Conservation (phyloP, 352 stramenopile genomes). For the Phytophthora uliginosa region DNA sequence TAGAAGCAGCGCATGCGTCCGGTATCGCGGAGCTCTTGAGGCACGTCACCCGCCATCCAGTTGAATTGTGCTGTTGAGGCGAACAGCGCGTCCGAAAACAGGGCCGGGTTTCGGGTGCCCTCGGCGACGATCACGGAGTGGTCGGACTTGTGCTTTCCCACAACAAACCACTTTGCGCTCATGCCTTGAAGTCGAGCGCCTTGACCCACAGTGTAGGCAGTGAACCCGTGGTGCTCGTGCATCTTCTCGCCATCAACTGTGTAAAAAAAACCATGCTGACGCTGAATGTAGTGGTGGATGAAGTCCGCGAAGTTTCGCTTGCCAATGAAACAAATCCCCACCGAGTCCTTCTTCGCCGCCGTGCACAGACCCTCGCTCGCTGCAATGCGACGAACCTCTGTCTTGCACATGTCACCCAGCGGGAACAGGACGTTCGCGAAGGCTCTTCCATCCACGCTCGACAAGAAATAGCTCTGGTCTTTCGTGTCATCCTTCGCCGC, state of each 20-base stretch:
- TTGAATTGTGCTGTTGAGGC: constrained; percentile 85
- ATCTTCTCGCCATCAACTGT: constrained; percentile 71
- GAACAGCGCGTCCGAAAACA: constrained; percentile 92
- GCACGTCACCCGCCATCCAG: constrained; percentile 86
- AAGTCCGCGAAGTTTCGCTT: constrained; percentile 95
- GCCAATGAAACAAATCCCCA: constrained; percentile 99
- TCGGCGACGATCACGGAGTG: constrained; percentile 90
- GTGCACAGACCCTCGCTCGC: constrained; percentile 83
- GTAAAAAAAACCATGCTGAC: constrained; percentile 83
- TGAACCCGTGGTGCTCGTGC: constrained; percentile 81
- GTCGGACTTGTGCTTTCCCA: constrained; percentile 78
- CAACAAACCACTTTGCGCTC: constrained; percentile 92
- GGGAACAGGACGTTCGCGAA: constrained; percentile 95
- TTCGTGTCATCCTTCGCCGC: constrained; percentile 91
- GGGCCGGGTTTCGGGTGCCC: constrained; percentile 91
- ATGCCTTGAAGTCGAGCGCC: constrained; percentile 92
- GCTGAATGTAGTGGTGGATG: constrained; percentile 93
- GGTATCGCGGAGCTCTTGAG: constrained; percentile 47
- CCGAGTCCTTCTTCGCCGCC: constrained; percentile 95
- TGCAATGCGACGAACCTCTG: constrained; percentile 93
- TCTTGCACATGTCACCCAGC: constrained; percentile 94
- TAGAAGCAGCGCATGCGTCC: constrained; percentile 77
- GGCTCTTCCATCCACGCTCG: constrained; percentile 72
- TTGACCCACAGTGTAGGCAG: constrained; percentile 95
- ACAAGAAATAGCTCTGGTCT: constrained; percentile 99